Evolutionary conservation across 176 grass and related monocot species (phyloP).

Genomic region (Avena atlantica): DNA sequence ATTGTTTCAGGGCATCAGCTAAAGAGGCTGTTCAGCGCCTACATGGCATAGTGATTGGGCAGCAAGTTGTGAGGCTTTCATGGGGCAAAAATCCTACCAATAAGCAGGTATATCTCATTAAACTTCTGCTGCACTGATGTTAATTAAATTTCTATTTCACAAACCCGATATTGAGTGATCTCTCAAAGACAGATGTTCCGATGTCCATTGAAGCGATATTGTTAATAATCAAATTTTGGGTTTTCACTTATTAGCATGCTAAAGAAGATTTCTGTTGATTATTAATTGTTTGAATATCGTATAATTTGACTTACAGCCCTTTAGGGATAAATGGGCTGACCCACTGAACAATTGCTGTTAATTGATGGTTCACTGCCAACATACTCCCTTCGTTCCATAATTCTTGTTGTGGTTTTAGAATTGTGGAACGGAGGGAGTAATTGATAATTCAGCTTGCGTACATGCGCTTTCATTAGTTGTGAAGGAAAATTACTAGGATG

Average conservation of each 20-base stretch:
- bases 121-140: not conserved
- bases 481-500: conserved; percentile 19
- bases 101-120: conserved; percentile 72
- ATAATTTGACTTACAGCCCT: conserved; percentile 1
- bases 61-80: conserved; percentile 89
- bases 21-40: conserved; percentile 90
- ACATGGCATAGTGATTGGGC: conserved; percentile 89
- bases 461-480: conserved; percentile 3
- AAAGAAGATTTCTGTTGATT: conserved; percentile 14
- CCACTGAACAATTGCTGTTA: not conserved
- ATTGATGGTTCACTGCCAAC: not conserved
- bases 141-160: conserved; percentile 23
- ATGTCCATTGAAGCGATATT: not conserved
- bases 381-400: too few species aligned
- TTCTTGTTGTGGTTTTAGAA: too few species aligned
- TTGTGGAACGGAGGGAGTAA: not conserved
- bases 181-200: not conserved
- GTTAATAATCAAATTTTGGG: not conserved
- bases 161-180: conserved; percentile 1
- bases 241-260: conserved; percentile 17
- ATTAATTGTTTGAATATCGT: conserved; percentile 4
- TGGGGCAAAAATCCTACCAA: conserved; percentile 80
- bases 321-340: conserved; percentile 15
- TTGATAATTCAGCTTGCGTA: not conserved
- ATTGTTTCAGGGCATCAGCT: conserved; percentile 70